These are phyloP conservation scores for Scutellaria galericulata DNA, from an alignment of 257 asterid species.

Conservation along the genomic window DNA sequence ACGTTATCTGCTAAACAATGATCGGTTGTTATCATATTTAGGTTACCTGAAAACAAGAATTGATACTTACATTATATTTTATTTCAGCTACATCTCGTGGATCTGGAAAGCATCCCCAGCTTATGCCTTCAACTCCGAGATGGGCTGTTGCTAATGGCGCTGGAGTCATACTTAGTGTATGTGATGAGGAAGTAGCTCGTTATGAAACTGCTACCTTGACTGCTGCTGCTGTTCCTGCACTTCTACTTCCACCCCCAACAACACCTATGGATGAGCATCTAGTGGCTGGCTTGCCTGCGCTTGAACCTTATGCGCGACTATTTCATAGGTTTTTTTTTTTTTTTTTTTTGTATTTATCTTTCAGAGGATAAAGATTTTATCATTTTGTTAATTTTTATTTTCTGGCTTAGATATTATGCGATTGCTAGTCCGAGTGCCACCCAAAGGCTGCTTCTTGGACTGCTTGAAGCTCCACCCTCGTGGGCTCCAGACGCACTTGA, in stretches of 20 bases:
- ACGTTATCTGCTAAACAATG: not conserved
- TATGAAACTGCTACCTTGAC: constrained; percentile 97
- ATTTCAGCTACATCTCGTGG: constrained; percentile 89
- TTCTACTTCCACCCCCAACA: constrained; percentile 97
- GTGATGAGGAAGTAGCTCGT: constrained; percentile 98
- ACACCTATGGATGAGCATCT: constrained; percentile 99
- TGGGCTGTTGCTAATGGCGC: constrained; percentile 99
- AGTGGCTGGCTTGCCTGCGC: constrained; percentile 98
- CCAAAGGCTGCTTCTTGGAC: constrained; percentile 96
- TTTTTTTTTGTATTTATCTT: constrained; percentile 35
- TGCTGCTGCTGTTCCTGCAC: constrained; percentile 98
- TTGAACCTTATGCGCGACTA: constrained; percentile 97
- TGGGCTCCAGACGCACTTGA: constrained; percentile 99
- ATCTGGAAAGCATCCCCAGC: constrained; percentile 99
- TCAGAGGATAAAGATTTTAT: constrained; percentile 20
- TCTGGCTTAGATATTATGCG: constrained; percentile 79
- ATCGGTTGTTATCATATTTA: not conserved
- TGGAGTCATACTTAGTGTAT: constrained; percentile 97
- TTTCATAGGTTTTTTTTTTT: constrained; percentile 76
- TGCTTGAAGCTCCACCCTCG: constrained; percentile 98
- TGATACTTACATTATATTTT: constrained; percentile 28
- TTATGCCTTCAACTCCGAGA: constrained; percentile 95
- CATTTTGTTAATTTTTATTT: constrained; percentile 30
- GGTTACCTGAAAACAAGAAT: constrained; percentile 3
- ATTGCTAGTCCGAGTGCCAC: constrained; percentile 99